phyloP scores from a whole-genome alignment of 2,329 filamentous ascomycete species.

The Apiospora saccharicola region DNA sequence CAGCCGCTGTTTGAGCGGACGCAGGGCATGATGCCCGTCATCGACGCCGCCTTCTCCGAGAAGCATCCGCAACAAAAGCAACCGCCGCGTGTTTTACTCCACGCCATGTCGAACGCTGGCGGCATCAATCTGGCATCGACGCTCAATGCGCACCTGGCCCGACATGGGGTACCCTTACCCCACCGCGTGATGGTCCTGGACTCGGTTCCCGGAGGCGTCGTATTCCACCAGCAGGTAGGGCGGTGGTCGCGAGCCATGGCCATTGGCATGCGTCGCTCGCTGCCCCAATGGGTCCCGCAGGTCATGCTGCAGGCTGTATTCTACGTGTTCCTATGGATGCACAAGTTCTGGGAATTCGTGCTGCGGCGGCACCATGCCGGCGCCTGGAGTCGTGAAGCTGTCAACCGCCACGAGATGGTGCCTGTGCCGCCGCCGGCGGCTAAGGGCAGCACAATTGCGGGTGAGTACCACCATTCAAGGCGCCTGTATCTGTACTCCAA shows the following conservation, averaged over 20 bases:
- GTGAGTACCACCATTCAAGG: slow-evolving; percentile 46
- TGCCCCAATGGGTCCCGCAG: slow-evolving; percentile 55
- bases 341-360: slow-evolving; percentile 45
- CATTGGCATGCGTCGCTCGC: slow-evolving; percentile 53
- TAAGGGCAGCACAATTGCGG: neutral
- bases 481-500: slow-evolving; percentile 66
- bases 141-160: slow-evolving; percentile 53
- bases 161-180: slow-evolving; percentile 49
- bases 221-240: slow-evolving; percentile 51
- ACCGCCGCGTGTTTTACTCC: slow-evolving; percentile 52
- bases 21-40: slow-evolving; percentile 53
- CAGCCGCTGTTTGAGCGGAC: slow-evolving; percentile 52
- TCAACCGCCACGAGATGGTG: slow-evolving; percentile 44
- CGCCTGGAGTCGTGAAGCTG: slow-evolving; percentile 46
- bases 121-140: slow-evolving; percentile 60
- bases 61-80: slow-evolving; percentile 32
- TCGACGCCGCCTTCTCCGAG: slow-evolving; percentile 46
- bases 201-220: slow-evolving; percentile 59
- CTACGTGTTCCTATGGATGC: slow-evolving; percentile 49
- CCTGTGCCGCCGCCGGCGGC: neutral
- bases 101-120: slow-evolving; percentile 66
- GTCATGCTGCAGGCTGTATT: slow-evolving; percentile 56
- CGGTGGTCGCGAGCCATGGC: slow-evolving; percentile 63
- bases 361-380: slow-evolving; percentile 51
- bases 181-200: slow-evolving; percentile 58